Evolutionary conservation across 495 filamentous ascomycete genomes (phyloP).

Genomic region (Neurospora hispaniola): DNA sequence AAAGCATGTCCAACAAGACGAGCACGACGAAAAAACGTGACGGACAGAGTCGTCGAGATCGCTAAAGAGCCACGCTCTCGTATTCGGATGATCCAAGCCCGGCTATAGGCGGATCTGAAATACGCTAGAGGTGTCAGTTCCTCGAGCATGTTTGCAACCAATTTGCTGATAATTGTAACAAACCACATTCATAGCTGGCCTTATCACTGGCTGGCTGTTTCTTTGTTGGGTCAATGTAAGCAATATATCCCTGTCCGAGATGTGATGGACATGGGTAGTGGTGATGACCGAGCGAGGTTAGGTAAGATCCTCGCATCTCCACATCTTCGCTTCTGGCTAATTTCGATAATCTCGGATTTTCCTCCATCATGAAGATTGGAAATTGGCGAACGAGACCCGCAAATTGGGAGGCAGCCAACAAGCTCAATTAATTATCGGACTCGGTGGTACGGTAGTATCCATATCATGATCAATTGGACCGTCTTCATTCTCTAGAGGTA

Average conservation of each 20-base stretch:
- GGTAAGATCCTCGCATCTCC: not conserved
- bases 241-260: not conserved
- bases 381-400: not conserved
- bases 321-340: not conserved
- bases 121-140: not conserved
- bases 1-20: not conserved
- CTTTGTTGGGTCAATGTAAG: too few species aligned
- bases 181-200: too few species aligned
- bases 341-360: not conserved
- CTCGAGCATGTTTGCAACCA: not conserved
- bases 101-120: not conserved
- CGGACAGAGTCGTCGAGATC: not conserved
- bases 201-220: too few species aligned
- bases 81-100: not conserved
- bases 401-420: not conserved
- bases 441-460: not conserved
- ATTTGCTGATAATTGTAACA: too few species aligned
- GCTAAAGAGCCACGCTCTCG: not conserved
- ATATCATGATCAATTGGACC: not conserved
- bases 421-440: not conserved
- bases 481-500: not conserved
- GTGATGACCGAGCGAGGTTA: not conserved
- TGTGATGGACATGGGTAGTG: not conserved
- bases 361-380: not conserved
- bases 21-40: not conserved